Conservation (phyloP, 1,284 basidiomycete species). For the Cryptococcus amylolentus region DNA sequence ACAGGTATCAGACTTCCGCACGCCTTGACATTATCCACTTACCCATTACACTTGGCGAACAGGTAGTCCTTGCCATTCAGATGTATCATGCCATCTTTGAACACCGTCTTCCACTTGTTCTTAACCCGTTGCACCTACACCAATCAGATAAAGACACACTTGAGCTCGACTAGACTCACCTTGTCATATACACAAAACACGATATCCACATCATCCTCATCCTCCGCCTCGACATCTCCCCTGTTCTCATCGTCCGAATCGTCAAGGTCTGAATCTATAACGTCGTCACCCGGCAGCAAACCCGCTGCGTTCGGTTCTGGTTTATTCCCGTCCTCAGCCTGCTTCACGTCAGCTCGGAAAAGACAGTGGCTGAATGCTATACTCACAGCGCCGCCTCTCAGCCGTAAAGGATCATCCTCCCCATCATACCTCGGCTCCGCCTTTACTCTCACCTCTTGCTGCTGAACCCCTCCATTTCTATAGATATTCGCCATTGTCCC, state of each 20-base stretch:
- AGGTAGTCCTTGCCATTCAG: conserved; percentile 96
- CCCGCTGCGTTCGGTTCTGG: conserved; percentile 49
- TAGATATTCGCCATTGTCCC: neutral
- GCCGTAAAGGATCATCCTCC: conserved; percentile 34
- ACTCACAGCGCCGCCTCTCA: conserved; percentile 41
- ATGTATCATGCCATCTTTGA: conserved; percentile 97
- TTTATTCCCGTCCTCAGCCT: conserved; percentile 22
- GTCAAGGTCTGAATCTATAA: conserved; percentile 93
- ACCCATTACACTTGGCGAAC: conserved; percentile 82
- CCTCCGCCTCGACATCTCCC: conserved; percentile 50
- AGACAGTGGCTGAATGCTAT: neutral
- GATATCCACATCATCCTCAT: conserved; percentile 67
- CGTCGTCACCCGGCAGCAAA: conserved; percentile 60
- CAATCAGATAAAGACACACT: neutral
- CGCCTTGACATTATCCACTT: conserved; percentile 16
- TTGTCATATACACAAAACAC: conserved; percentile 99
- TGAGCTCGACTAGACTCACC: conserved; percentile 53
- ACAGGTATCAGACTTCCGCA: conserved; percentile 3
- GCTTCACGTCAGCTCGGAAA: neutral
- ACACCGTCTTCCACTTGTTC: conserved; percentile 99
- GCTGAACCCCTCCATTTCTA: conserved; percentile 3
- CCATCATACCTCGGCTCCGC: conserved; percentile 22
- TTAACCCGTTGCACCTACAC: conserved; percentile 88
- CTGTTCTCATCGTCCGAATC: conserved; percentile 73
- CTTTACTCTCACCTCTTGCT: conserved; percentile 34